Conservation (phyloP, 345 rosid genomes). For the Conringia planisiliqua region DNA sequence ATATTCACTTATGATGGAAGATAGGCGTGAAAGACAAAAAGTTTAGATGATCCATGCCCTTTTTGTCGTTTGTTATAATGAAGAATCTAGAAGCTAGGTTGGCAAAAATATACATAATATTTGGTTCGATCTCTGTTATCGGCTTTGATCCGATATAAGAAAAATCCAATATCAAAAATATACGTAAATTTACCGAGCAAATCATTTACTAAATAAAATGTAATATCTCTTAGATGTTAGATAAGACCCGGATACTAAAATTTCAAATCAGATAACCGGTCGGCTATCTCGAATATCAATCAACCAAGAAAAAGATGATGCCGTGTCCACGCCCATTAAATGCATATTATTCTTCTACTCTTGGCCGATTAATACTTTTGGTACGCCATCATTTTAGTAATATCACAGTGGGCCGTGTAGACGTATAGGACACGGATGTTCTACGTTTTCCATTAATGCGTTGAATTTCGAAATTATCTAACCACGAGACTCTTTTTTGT, state of each 20-base stretch:
- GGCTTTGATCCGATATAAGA: not conserved
- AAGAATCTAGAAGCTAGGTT: conserved; percentile 14
- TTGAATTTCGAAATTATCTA: not conserved
- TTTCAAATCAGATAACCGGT: not conserved
- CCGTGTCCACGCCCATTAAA: not conserved
- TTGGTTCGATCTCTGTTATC: not conserved
- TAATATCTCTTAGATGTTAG: not conserved
- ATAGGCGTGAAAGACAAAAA: conserved; percentile 18
- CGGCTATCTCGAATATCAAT: not conserved
- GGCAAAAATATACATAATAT: not conserved
- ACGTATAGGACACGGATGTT: conserved; percentile 14
- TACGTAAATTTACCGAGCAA: not conserved
- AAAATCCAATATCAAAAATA: not conserved
- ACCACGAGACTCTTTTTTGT: not conserved
- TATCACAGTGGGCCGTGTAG: not conserved
- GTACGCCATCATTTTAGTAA: not conserved
- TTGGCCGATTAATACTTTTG: not conserved
- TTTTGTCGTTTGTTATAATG: conserved; percentile 10
- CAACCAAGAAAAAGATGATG: not conserved
- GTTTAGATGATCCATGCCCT: not conserved
- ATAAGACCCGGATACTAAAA: not conserved
- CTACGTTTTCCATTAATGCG: conserved; percentile 5
- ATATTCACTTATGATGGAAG: conserved; percentile 4
- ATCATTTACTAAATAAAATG: not conserved
- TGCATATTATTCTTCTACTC: not conserved